Evolutionary conservation across 306 rosid species (phyloP), one percentile per base, ranked within the genome.

Genomic region (Acacia melanoxylon): DNA sequence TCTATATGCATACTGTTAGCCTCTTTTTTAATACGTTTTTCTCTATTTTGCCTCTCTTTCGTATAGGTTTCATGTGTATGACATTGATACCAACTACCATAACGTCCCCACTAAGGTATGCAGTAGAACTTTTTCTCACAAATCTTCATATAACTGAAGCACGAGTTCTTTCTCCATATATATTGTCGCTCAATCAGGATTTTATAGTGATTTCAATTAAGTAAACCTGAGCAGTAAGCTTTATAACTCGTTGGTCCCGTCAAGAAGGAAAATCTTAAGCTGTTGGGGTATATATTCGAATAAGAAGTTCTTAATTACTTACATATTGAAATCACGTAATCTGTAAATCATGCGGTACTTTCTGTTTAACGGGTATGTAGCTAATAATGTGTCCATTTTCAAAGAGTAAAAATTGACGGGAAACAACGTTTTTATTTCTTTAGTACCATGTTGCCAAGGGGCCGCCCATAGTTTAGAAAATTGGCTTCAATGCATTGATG

Each of bases 21-120:
- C 49, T 63, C 42, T 35, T 46, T 54, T 85, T 37, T 83, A 14
- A 75, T 62, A 24, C 15, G 65, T 35, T 17, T 74, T 74, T 45
- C 27, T 63, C 51, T 61, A 31, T 82, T 54, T 74, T 10, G n/a
- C 78, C 86, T 41, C 14, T 76, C 58, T 75, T 24, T 58, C 66
- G 70, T 62, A 7, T 84, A 95, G 95, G 85, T 93, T 95, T 85
- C 89, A 74, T 62, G 90, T 95, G 15, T 95, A 91, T 75, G 97
- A 95, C 79, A 77, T 95, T 72, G 98, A 95, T 80, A 91, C 98
- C 63, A 80, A 81, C 80, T 91, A 85, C 81, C 88, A 90, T 82
- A 78, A 85, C 12, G n/a, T 86, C 80, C 87, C 91, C 66, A 83
- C 89, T 37, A 88, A 88, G 98, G 97, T 94, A 83, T 91, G 85